Conservation (phyloP, 106 monocot genomes). For the Acorus gramineus region DNA sequence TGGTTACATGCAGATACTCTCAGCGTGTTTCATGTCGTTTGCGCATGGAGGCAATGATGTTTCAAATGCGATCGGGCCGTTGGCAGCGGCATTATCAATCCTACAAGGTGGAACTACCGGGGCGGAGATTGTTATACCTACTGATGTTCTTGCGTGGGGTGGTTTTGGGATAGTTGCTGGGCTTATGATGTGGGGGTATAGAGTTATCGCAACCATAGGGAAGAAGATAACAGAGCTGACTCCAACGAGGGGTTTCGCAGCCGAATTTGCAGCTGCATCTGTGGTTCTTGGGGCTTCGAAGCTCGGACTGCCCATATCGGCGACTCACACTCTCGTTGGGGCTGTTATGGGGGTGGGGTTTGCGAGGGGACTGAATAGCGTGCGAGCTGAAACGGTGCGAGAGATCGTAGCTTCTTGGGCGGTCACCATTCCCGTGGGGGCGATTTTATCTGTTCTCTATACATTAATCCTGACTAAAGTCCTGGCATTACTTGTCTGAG, state of each 20-base stretch:
- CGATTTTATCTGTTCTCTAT: constrained; percentile 56
- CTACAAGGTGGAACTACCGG: constrained; percentile 50
- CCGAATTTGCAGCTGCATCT: constrained; percentile 95
- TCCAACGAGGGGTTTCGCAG: constrained; percentile 90
- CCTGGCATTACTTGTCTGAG: constrained; percentile 24
- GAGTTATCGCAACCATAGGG: constrained; percentile 95
- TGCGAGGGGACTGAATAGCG: constrained; percentile 83
- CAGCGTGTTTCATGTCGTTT: constrained; percentile 99
- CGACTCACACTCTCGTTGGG: constrained; percentile 92
- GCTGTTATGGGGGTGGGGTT: constrained; percentile 98
- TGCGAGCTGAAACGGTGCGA: constrained; percentile 65
- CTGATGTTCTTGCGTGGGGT: constrained; percentile 94
- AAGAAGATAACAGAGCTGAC: constrained; percentile 96
- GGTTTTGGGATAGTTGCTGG: constrained; percentile 97
- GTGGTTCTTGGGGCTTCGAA: constrained; percentile 88
- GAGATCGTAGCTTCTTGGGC: constrained; percentile 85
- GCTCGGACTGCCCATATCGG: constrained; percentile 91
- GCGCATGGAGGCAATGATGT: constrained; percentile 97
- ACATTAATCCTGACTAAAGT: constrained; percentile 61
- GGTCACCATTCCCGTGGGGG: constrained; percentile 91
- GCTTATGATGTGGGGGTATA: constrained; percentile 93
- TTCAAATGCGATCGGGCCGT: constrained; percentile 91
- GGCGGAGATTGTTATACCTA: constrained; percentile 69
- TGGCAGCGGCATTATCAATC: constrained; percentile 83
- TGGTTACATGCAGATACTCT: constrained; percentile 96